Conservation (phyloP, 371 early-diverging fungal genomes). For the Catenaria anguillulae region DNA sequence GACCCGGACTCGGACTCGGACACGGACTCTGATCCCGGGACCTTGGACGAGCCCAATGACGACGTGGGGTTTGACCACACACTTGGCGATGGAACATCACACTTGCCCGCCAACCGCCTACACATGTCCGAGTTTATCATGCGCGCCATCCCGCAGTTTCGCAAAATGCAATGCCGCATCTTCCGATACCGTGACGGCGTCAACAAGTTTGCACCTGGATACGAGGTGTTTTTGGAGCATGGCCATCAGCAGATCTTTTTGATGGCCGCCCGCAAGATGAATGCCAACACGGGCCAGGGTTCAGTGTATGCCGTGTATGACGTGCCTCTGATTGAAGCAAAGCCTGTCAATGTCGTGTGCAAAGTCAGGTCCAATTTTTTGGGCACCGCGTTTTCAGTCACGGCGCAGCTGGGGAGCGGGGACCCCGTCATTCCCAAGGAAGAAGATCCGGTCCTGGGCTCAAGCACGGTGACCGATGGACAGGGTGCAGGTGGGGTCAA, state of each 20-base stretch:
- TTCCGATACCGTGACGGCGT: slow-evolving; percentile 50
- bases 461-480: too few relatives aligned
- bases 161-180: slow-evolving; percentile 58
- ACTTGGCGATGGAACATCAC: background rate
- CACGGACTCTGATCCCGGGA: too few relatives aligned
- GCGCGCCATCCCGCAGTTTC: slow-evolving; percentile 49
- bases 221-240: slow-evolving; percentile 57
- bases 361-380: slow-evolving; percentile 50
- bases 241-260: slow-evolving; percentile 25
- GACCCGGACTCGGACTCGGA: too few relatives aligned
- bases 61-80: background rate
- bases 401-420: too few relatives aligned
- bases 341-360: slow-evolving; percentile 5
- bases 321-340: background rate
- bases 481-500: too few relatives aligned
- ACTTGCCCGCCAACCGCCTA: background rate
- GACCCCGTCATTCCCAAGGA: too few relatives aligned
- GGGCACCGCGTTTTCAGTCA: slow-evolving; percentile 67
- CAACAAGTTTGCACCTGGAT: slow-evolving; percentile 51
- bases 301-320: slow-evolving; percentile 49
- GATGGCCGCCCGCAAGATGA: slow-evolving; percentile 45
- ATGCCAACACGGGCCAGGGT: slow-evolving; percentile 44
- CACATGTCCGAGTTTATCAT: background rate
- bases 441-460: too few relatives aligned
- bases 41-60: too few relatives aligned